phyloP scores from a whole-genome alignment of 192 early-diverging fungal genomes.

The Gamsiella multidivaricata region DNA sequence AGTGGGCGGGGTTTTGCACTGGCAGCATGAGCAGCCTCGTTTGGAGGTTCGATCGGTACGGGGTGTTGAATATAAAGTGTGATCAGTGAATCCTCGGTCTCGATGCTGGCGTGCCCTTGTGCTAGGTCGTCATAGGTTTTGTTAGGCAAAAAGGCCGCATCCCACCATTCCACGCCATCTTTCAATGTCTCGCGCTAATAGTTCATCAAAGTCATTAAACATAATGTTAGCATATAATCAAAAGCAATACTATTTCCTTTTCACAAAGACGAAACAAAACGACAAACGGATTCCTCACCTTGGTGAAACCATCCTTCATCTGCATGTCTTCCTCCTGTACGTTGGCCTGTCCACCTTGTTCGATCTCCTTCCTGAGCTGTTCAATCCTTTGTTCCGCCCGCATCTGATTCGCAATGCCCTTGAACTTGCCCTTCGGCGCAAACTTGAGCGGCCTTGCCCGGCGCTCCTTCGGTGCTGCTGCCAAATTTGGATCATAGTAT shows the following conservation, averaged over 20 bases:
- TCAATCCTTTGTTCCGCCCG: slow-evolving; percentile 72
- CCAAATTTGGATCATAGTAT: slow-evolving; percentile 83
- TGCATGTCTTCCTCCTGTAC: slow-evolving; percentile 33
- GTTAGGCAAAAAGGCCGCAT: slow-evolving; percentile 81
- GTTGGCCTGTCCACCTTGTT: slow-evolving; percentile 20
- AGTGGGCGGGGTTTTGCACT: slow-evolving; percentile 63
- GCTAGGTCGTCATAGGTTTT: slow-evolving; percentile 75
- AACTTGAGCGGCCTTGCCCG: slow-evolving; percentile 76
- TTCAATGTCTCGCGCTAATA: slow-evolving; percentile 71
- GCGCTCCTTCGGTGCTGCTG: slow-evolving; percentile 54
- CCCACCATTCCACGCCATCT: slow-evolving; percentile 97
- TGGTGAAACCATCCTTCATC: slow-evolving; percentile 32
- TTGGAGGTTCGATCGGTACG: slow-evolving; percentile 82
- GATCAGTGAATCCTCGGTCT: slow-evolving; percentile 67
- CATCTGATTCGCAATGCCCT: slow-evolving; percentile 84
- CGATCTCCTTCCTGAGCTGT: slow-evolving; percentile 57
- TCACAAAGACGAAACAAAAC: background rate
- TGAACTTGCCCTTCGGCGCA: slow-evolving; percentile 82
- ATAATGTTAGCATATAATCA: no score
- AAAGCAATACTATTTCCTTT: no score
- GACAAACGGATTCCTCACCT: slow-evolving; percentile 4
- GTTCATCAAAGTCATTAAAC: background rate
- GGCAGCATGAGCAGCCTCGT: slow-evolving; percentile 68
- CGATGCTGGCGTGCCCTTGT: slow-evolving; percentile 44
- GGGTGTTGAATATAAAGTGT: slow-evolving; percentile 89